phyloP scores from a whole-genome alignment of 164 flowering plant genomes.

The grape (Vitis vinifera) region DNA sequence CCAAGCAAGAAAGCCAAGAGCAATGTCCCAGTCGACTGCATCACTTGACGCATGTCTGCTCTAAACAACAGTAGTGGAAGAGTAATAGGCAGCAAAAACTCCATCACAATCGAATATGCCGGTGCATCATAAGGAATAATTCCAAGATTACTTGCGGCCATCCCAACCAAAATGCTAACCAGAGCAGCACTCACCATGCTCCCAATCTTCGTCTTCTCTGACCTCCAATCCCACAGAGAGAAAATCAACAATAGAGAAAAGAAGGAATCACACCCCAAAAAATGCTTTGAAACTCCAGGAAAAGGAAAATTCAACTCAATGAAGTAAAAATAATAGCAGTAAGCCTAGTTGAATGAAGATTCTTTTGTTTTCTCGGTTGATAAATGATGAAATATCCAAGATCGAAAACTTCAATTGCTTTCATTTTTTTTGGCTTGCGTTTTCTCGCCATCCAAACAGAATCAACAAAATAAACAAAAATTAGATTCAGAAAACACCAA shows the following conservation, averaged over 20 bases:
- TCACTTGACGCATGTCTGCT: constrained; percentile 75
- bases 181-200: constrained; percentile 71
- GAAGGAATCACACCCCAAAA: too few species aligned
- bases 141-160: constrained; percentile 85
- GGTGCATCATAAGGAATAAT: constrained; percentile 60
- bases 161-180: constrained; percentile 74
- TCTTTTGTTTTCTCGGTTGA: too few species aligned
- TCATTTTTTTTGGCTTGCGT: too few species aligned
- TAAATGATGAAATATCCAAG: too few species aligned
- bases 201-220: constrained; percentile 84
- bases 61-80: constrained; percentile 73
- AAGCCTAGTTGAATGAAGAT: too few species aligned
- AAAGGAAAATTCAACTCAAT: too few species aligned
- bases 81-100: constrained; percentile 71
- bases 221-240: constrained; percentile 40
- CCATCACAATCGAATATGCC: constrained; percentile 60
- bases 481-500: too few species aligned
- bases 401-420: too few species aligned
- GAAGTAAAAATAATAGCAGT: too few species aligned
- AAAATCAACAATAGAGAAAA: too few species aligned
- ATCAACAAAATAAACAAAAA: not conserved
- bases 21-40: constrained; percentile 75
- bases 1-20: constrained; percentile 80
- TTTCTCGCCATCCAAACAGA: not conserved
- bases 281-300: too few species aligned